Base-by-base conservation (phyloP, 1,139 yeast genomes). In the Protomyces lactucae-debilis region DNA sequence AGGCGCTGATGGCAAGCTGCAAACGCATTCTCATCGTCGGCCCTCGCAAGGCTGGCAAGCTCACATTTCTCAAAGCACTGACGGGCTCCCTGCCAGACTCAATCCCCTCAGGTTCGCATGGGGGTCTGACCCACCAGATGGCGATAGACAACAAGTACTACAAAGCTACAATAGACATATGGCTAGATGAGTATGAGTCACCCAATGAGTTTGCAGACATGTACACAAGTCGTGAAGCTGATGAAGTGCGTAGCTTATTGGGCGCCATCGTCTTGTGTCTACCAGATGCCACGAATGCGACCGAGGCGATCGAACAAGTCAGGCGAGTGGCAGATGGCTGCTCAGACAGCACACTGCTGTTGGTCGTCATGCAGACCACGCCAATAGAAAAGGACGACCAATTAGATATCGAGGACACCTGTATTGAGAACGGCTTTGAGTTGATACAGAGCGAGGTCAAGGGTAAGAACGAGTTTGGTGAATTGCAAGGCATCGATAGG, bases 191-290 rank as follows among this genome's bases (percentile, higher is more conserved):
- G 45, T 28, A 40, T 6, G 52, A 37, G 16, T 48, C 46, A 18
- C 52, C 48, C 3, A 56, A 60, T 3, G 32, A 37, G 40, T 61
- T 61, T 16, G 32, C 55, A 5, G 53, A 51, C 5, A 35, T 54
- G 16, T 66, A 64, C 54, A 39, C 51, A 9, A 60, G 65, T 8
- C 64, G 56, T 1, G 68, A 66, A 39, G 68, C 68, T n/a, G 23
- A 39, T n/a, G 64, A 57, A 40, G 66, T 66, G 21, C 55, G 65
- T 5, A 53, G 39, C 16, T 55, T 52, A 12, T 40, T 66, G 10
- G 57, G 57, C 6, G 68, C 63, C 53, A 51, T 66, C 21, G 40
- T 66, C n/a, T 53, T 65, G 25, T 55, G 60, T 28, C 57, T 66
- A 25, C 21, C 40, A 32, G 32, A 51, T 23, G 54, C 35, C 10